Conservation (phyloP, 495 filamentous ascomycete species). For the Trichocladium uniseriatum region DNA sequence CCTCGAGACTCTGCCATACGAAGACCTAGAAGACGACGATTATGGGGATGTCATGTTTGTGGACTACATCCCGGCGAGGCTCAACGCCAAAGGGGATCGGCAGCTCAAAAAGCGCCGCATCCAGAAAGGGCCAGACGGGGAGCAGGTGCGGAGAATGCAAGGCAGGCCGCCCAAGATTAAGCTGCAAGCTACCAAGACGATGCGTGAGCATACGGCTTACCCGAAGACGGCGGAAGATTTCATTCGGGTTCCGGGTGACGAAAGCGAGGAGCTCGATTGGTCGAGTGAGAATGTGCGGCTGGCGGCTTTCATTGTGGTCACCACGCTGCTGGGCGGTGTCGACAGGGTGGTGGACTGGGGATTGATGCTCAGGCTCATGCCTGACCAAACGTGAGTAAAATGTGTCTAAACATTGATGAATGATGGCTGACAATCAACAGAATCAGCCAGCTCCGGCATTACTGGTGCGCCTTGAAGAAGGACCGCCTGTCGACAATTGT, state of each 20-base stretch:
- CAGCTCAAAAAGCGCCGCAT: slow-evolving; percentile 12
- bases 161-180: slow-evolving; percentile 23
- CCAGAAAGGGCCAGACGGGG: background rate
- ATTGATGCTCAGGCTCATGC: slow-evolving; percentile 57
- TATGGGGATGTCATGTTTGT: slow-evolving; percentile 12
- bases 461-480: slow-evolving; percentile 49
- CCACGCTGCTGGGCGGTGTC: slow-evolving; percentile 63
- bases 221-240: slow-evolving; percentile 30
- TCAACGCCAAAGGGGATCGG: background rate
- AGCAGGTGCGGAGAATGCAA: slow-evolving; percentile 8
- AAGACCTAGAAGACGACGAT: slow-evolving; percentile 23
- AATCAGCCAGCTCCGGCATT: slow-evolving; percentile 47
- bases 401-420: background rate
- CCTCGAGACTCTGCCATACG: slow-evolving; percentile 37
- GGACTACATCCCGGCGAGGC: background rate
- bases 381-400: slow-evolving; percentile 36
- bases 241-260: slow-evolving; percentile 20
- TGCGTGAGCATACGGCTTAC: slow-evolving; percentile 31
- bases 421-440: slow-evolving; percentile 3
- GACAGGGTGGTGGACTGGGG: slow-evolving; percentile 65
- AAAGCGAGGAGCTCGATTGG: slow-evolving; percentile 28
- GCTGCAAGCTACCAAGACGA: slow-evolving; percentile 29
- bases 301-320: slow-evolving; percentile 63
- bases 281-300: slow-evolving; percentile 43
- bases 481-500: slow-evolving; percentile 54